Conservation (phyloP, 306 rosid species). For the Erythrophleum fordii region DNA sequence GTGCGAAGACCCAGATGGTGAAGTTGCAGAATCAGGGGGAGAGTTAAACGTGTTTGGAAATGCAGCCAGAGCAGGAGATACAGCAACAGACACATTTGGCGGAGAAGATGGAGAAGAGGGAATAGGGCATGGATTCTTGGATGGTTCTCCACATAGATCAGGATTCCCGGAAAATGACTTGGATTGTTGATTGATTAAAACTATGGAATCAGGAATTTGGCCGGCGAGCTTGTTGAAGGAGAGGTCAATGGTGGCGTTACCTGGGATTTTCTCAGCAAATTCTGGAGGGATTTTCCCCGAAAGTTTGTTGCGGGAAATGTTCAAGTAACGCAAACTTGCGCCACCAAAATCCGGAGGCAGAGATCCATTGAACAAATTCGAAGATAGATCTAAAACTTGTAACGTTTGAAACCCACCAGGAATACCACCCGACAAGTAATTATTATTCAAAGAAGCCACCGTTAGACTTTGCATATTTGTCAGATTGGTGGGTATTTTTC, state of each 20-base stretch:
- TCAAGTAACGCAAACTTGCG: constrained; percentile 56
- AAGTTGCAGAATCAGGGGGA: background rate
- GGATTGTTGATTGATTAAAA: constrained; percentile 55
- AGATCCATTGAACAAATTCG: constrained; percentile 77
- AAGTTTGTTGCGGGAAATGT: constrained; percentile 67
- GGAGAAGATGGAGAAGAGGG: constrained; percentile 64
- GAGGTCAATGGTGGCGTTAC: constrained; percentile 64
- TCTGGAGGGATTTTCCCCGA: constrained; percentile 65
- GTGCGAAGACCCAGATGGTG: constrained; percentile 27
- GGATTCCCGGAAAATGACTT: constrained; percentile 60
- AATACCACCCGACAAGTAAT: constrained; percentile 65
- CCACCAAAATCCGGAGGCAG: constrained; percentile 70
- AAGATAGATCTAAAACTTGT: constrained; percentile 78
- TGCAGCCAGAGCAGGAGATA: constrained; percentile 87
- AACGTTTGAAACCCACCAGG: constrained; percentile 52
- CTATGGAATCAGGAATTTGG: constrained; percentile 55
- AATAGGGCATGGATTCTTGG: constrained; percentile 58
- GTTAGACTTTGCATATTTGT: constrained; percentile 58
- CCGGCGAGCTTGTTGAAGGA: constrained; percentile 84
- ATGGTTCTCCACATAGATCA: constrained; percentile 67
- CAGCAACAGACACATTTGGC: constrained; percentile 47
- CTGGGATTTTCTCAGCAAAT: constrained; percentile 61
- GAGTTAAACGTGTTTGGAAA: constrained; percentile 67
- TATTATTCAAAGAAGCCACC: constrained; percentile 54
- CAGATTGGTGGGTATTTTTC: constrained; percentile 63